A percentile compares a stretch with the other conserved stretches of the same genome.
These are phyloP conservation scores for Linum tenue DNA, from an alignment of 345 rosid genomes.

Conservation along the genomic window DNA sequence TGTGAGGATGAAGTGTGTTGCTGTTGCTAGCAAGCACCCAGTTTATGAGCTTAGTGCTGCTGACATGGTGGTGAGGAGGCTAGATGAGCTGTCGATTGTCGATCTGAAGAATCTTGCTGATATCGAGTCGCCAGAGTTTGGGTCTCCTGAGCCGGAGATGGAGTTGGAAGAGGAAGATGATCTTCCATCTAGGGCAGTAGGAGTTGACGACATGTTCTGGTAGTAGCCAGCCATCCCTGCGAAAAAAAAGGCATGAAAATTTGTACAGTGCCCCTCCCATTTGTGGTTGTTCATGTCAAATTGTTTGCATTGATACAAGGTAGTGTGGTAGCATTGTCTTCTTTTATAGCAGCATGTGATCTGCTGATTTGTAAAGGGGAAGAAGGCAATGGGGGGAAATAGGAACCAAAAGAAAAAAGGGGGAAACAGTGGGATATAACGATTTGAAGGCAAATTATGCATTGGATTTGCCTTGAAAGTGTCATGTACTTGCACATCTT, in stretches of 20 bases:
- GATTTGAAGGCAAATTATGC: neutral
- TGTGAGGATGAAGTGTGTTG: constrained; percentile 90
- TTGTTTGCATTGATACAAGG: constrained; percentile 1
- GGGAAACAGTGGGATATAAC: neutral
- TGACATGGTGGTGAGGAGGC: constrained; percentile 70
- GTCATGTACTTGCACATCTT: constrained; percentile 17
- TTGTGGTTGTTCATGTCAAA: constrained; percentile 20
- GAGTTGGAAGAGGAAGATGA: constrained; percentile 69
- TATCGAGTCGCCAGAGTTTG: constrained; percentile 57
- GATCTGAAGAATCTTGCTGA: constrained; percentile 92
- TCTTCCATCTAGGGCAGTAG: constrained; percentile 30
- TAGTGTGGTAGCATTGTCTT: constrained; percentile 3
- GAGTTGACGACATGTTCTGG: constrained; percentile 70
- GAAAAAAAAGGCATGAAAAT: neutral
- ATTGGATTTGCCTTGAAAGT: constrained; percentile 32
- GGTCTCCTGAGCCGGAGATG: constrained; percentile 46
- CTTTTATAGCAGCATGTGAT: neutral
- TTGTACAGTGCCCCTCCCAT: constrained; percentile 32
- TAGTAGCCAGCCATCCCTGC: constrained; percentile 15
- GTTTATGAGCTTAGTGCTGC: constrained; percentile 91
- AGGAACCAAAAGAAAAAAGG: neutral
- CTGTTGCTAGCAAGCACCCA: constrained; percentile 89
- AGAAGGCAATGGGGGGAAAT: neutral
- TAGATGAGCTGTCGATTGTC: constrained; percentile 77
- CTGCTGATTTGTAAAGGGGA: constrained; percentile 18